Conservation (phyloP, 495 filamentous ascomycete species). For the Entonaema liquescens region DNA sequence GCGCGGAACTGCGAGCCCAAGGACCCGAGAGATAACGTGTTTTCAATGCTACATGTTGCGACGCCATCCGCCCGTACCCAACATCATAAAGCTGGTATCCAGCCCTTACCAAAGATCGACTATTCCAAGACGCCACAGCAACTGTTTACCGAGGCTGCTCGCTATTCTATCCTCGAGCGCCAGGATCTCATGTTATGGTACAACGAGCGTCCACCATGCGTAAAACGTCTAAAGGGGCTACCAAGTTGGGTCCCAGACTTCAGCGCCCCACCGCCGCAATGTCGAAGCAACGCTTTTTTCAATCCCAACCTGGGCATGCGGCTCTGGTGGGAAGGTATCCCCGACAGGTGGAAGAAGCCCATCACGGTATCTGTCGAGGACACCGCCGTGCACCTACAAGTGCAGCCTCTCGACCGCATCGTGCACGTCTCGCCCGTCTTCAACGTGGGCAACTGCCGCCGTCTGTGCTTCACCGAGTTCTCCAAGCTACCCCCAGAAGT, state of each 20-base stretch:
- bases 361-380: slow-evolving; percentile 14
- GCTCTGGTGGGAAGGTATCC: slow-evolving; percentile 31
- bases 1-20: slow-evolving; percentile 26
- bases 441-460: slow-evolving; percentile 26
- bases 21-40: slow-evolving; percentile 34
- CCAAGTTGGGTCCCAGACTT: slow-evolving; percentile 44
- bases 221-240: slow-evolving; percentile 24
- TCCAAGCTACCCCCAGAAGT: neutral
- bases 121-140: slow-evolving; percentile 31
- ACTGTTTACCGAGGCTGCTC: slow-evolving; percentile 24
- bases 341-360: slow-evolving; percentile 13
- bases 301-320: slow-evolving; percentile 24
- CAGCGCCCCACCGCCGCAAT: slow-evolving; percentile 16
- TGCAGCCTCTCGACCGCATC: slow-evolving; percentile 34
- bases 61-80: slow-evolving; percentile 21
- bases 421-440: slow-evolving; percentile 36
- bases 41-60: slow-evolving; percentile 32
- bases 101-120: slow-evolving; percentile 34
- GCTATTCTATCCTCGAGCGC: slow-evolving; percentile 30
- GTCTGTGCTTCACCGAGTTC: slow-evolving; percentile 31
- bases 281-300: neutral
- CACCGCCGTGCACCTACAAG: slow-evolving; percentile 24
- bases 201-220: slow-evolving; percentile 24
- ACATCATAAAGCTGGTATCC: slow-evolving; percentile 23
- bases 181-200: slow-evolving; percentile 34